A percentile compares a stretch with the other conserved stretches of the same genome.
phyloP scores from a whole-genome alignment of 2,329 filamentous ascomycete species.

The Diaporthe sp. region DNA sequence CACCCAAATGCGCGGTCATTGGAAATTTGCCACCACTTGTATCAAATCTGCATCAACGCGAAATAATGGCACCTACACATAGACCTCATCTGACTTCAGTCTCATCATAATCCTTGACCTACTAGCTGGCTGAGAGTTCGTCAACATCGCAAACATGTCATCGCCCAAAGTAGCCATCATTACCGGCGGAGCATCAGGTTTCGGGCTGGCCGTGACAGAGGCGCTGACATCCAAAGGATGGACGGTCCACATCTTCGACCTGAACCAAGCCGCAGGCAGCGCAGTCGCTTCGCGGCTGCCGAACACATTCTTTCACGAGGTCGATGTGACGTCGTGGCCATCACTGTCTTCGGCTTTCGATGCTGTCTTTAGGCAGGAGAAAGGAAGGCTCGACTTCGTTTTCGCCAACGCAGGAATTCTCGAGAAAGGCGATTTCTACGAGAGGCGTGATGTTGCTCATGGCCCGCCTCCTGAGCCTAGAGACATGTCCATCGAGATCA shows the following conservation, averaged over 20 bases:
- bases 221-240: background rate
- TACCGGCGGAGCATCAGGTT: constrained; percentile 1
- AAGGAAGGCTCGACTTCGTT: background rate
- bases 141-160: background rate
- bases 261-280: background rate
- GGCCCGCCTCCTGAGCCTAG: background rate
- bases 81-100: background rate
- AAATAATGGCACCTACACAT: too few relatives aligned
- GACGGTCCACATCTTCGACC: background rate
- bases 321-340: constrained; percentile 3
- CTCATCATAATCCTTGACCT: too few relatives aligned
- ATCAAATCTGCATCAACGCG: fast-evolving
- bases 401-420: constrained; percentile 14
- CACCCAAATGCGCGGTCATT: background rate
- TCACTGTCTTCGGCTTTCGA: background rate
- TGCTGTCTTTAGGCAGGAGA: background rate
- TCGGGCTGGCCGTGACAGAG: constrained; percentile 11
- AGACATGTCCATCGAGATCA: constrained; percentile 6
- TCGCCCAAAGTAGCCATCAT: background rate
- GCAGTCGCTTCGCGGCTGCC: background rate
- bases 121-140: background rate
- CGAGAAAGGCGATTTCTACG: constrained; percentile 6
- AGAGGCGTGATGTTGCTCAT: background rate
- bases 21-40: background rate
- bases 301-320: background rate